A percentile compares a stretch with the other conserved stretches of the same genome.
Conservation (phyloP, 1,139 yeast species). For the Groenewaldozyma auringiensis region DNA sequence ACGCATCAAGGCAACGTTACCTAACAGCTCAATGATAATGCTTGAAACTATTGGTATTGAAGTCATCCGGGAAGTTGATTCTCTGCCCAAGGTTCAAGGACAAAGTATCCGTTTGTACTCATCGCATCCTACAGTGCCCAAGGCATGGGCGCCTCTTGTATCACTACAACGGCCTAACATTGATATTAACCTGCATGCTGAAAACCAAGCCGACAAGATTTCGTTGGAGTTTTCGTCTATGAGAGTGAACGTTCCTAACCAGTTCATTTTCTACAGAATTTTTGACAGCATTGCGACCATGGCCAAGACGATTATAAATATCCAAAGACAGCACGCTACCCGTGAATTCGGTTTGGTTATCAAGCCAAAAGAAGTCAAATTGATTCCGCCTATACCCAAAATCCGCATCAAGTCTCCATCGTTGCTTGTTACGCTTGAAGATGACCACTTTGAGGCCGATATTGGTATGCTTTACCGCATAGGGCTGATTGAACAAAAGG, state of each 20-base stretch:
- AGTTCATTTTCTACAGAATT: slow-evolving; percentile 56
- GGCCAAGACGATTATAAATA: slow-evolving; percentile 51
- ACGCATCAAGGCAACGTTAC: slow-evolving; percentile 42
- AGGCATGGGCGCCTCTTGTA: slow-evolving; percentile 36
- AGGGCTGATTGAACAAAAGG: slow-evolving; percentile 64
- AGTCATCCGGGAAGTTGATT: slow-evolving; percentile 28
- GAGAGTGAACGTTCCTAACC: slow-evolving; percentile 46
- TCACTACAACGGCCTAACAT: slow-evolving; percentile 26
- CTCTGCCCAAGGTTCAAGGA: slow-evolving; percentile 30
- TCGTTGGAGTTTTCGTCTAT: slow-evolving; percentile 28
- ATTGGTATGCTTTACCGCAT: slow-evolving; percentile 68
- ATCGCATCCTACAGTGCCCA: slow-evolving; percentile 45
- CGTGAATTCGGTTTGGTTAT: slow-evolving; percentile 35
- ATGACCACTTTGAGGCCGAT: slow-evolving; percentile 83
- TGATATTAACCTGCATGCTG: slow-evolving; percentile 14
- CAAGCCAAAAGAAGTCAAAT: slow-evolving; percentile 33
- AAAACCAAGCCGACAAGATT: slow-evolving; percentile 17
- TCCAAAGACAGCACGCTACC: slow-evolving; percentile 43
- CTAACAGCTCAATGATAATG: slow-evolving; percentile 45
- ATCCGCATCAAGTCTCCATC: slow-evolving; percentile 44
- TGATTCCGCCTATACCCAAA: slow-evolving; percentile 40
- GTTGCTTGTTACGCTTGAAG: slow-evolving; percentile 51
- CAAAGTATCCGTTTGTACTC: slow-evolving; percentile 44
- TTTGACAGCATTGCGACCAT: slow-evolving; percentile 59
- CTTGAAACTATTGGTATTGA: slow-evolving; percentile 41